These are phyloP conservation scores for Naganishia friedmannii DNA, from an alignment of 768 basidiomycete species.

Conservation along the genomic window DNA sequence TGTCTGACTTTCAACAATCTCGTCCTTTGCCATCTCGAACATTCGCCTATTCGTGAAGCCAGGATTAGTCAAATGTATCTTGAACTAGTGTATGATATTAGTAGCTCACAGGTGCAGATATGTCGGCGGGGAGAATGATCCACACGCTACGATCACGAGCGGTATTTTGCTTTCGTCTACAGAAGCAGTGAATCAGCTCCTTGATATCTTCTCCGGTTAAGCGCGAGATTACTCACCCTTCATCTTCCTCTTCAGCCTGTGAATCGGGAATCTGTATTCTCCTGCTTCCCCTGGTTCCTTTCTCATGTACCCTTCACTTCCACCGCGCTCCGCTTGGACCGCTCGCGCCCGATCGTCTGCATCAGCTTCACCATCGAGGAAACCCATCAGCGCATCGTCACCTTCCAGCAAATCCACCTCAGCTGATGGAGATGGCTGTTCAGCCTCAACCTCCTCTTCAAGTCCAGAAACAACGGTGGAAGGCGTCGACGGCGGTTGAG, in stretches of 20 bases:
- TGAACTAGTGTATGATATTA: not conserved
- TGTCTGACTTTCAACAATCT: conserved; percentile 77
- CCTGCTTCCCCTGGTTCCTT: conserved; percentile 42
- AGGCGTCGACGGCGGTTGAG: not conserved
- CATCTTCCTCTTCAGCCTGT: conserved; percentile 48
- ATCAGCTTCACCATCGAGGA: conserved; percentile 51
- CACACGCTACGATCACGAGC: conserved; percentile 70
- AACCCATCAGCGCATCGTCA: conserved; percentile 44
- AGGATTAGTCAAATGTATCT: conserved; percentile 29
- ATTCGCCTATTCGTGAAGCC: conserved; percentile 61
- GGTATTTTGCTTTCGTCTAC: conserved; percentile 29
- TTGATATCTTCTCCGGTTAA: not conserved
- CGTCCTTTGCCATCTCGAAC: conserved; percentile 99
- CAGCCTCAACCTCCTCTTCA: conserved; percentile 24
- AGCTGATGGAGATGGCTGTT: not conserved
- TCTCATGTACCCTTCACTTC: conserved; percentile 45
- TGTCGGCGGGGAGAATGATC: conserved; percentile 97
- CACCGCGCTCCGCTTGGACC: conserved; percentile 41
- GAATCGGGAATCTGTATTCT: conserved; percentile 51
- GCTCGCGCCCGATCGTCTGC: conserved; percentile 51
- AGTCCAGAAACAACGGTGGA: conserved; percentile 16
- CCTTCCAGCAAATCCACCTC: not conserved
- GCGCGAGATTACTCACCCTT: conserved; percentile 48
- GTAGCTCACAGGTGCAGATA: conserved; percentile 70
- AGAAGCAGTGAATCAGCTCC: conserved; percentile 1